phyloP scores from a whole-genome alignment of 2,329 filamentous ascomycete genomes.

The Fusarium annulatum region DNA sequence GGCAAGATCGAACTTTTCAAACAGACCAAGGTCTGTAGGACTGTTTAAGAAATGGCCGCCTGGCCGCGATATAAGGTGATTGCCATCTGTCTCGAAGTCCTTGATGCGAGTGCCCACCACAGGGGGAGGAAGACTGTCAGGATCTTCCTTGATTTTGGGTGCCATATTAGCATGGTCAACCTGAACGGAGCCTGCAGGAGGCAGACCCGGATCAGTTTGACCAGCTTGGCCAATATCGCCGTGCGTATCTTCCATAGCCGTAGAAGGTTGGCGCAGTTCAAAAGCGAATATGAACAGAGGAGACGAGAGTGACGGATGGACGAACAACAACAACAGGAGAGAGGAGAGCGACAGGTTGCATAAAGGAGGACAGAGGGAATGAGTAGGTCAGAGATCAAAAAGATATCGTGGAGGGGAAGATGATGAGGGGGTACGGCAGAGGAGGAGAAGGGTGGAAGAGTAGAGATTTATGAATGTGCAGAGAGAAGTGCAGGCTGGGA shows the following conservation, averaged over 20 bases:
- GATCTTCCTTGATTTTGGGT: rapidly evolving
- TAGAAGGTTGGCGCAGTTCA: neutral
- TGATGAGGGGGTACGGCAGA: neutral
- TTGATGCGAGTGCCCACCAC: neutral
- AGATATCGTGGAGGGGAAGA: too few relatives aligned
- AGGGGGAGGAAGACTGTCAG: rapidly evolving
- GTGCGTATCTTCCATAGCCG: too few relatives aligned
- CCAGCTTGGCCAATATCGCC: neutral
- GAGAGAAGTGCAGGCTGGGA: neutral
- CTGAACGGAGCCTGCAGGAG: neutral
- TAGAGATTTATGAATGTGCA: neutral
- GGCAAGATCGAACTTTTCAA: neutral
- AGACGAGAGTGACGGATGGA: too few relatives aligned
- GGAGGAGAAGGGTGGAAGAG: neutral
- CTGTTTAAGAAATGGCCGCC: neutral
- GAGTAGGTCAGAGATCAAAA: neutral
- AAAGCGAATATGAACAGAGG: neutral
- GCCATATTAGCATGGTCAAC: neutral
- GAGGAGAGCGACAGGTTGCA: neutral
- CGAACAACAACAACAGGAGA: neutral
- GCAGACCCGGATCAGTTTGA: neutral
- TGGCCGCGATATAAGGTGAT: neutral
- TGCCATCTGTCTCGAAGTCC: neutral
- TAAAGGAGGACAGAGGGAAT: neutral
- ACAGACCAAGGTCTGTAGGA: neutral